Conservation (phyloP, 805 yeast genomes). For the Nakazawaea ernobii region DNA sequence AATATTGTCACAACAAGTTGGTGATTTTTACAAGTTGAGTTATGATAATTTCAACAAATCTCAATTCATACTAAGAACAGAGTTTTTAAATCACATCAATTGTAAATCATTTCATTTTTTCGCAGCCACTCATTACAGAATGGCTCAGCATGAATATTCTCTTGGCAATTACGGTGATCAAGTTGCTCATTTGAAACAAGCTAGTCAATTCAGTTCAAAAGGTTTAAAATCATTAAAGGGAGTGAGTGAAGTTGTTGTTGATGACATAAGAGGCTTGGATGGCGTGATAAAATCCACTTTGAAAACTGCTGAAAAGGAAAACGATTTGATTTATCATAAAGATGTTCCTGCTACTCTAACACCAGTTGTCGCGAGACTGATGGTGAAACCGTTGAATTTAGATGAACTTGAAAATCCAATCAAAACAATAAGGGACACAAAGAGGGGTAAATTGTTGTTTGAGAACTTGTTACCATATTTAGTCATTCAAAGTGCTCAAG, state of each 20-base stretch:
- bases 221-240: conserved; percentile 36
- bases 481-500: conserved; percentile 59
- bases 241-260: conserved; percentile 36
- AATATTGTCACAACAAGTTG: conserved; percentile 57
- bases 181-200: conserved; percentile 49
- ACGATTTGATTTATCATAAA: conserved; percentile 72
- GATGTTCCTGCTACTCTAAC: conserved; percentile 48
- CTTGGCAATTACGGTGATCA: conserved; percentile 63
- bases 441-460: conserved; percentile 36
- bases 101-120: conserved; percentile 61
- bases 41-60: conserved; percentile 37
- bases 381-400: conserved; percentile 46
- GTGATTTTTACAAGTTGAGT: conserved; percentile 48
- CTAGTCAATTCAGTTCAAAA: conserved; percentile 30
- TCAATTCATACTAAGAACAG: conserved; percentile 42
- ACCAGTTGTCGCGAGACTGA: conserved; percentile 40
- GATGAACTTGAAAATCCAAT: conserved; percentile 29
- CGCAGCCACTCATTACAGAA: conserved; percentile 66
- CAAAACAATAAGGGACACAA: conserved; percentile 15
- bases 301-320: conserved; percentile 64
- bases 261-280: conserved; percentile 48
- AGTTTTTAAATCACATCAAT: conserved; percentile 59
- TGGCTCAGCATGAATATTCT: conserved; percentile 43
- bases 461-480: conserved; percentile 59
- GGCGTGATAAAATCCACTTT: conserved; percentile 39